These are phyloP conservation scores for Colletotrichum sp. DNA, from an alignment of 2,329 filamentous ascomycete species.

Conservation along the genomic window DNA sequence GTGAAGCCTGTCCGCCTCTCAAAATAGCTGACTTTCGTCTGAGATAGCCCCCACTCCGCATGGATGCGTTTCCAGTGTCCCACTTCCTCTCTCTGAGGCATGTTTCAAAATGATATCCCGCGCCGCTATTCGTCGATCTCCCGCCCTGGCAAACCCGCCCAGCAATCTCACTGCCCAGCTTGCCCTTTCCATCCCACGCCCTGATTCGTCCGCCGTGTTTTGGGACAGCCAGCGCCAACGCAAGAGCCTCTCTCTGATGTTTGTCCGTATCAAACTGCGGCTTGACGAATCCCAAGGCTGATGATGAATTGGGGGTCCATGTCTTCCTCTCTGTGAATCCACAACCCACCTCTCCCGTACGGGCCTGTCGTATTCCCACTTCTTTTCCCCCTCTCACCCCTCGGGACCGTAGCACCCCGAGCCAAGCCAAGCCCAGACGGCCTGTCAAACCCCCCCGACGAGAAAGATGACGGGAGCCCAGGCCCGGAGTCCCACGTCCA, in stretches of 20 bases:
- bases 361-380: not conserved
- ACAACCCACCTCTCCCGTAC: not conserved
- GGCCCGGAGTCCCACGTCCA: not conserved
- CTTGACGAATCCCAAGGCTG: not conserved
- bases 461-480: not conserved
- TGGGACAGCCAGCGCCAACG: not conserved
- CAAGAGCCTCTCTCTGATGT: not conserved
- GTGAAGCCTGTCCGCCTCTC: not conserved
- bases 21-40: conserved; percentile 5
- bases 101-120: conserved; percentile 10
- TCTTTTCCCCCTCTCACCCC: not conserved
- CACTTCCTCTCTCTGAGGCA: conserved; percentile 15
- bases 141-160: not conserved
- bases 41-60: conserved; percentile 10
- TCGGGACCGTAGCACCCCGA: not conserved
- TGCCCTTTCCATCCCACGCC: not conserved
- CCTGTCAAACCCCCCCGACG: not conserved
- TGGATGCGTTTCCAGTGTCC: conserved; percentile 9
- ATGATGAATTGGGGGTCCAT: not conserved
- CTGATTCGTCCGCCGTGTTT: not conserved
- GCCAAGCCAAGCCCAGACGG: not conserved
- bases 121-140: conserved; percentile 18
- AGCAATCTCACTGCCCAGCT: not conserved
- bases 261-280: not conserved
- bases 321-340: not conserved